Evolutionary conservation across 805 yeast species (phyloP).

Genomic region (Saccharomycopsis amapae): DNA sequence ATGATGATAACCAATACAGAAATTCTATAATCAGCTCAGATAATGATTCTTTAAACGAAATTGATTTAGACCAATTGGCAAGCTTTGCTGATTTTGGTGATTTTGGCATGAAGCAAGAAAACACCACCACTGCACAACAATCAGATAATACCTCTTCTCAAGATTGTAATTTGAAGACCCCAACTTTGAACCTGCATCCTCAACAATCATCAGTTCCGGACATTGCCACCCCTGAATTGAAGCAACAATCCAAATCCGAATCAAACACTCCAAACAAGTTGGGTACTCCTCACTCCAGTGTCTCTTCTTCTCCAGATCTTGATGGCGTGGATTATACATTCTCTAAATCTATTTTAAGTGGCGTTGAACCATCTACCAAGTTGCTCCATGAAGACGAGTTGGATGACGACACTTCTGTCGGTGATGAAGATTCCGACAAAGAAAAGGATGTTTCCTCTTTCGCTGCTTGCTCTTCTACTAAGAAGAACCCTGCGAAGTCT

Average conservation of each 20-base stretch:
- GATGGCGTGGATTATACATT: slow-evolving; percentile 15
- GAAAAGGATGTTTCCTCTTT: neutral
- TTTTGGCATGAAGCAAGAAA: neutral
- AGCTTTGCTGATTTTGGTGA: slow-evolving; percentile 10
- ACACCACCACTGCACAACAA: no score
- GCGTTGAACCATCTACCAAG: slow-evolving; percentile 5
- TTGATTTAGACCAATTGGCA: slow-evolving; percentile 18
- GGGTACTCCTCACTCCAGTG: slow-evolving; percentile 18
- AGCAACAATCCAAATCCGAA: slow-evolving; percentile 14
- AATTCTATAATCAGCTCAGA: slow-evolving; percentile 11
- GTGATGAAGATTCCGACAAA: neutral
- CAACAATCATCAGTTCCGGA: slow-evolving; percentile 4
- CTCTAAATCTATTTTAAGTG: slow-evolving; percentile 8
- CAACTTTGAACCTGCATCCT: neutral
- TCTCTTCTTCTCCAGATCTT: slow-evolving; percentile 18
- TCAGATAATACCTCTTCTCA: no score
- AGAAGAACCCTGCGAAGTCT: slow-evolving; percentile 70
- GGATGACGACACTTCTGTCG: slow-evolving; percentile 3
- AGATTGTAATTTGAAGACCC: no score
- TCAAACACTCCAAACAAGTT: slow-evolving; percentile 26
- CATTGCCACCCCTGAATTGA: slow-evolving; percentile 18
- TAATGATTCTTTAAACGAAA: slow-evolving; percentile 15
- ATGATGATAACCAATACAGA: slow-evolving; percentile 9
- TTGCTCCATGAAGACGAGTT: slow-evolving; percentile 9
- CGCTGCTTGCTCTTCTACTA: slow-evolving; percentile 57